These are phyloP conservation scores for Penicillium crustosum DNA, from an alignment of 2,329 filamentous ascomycete species.

Conservation along the genomic window DNA sequence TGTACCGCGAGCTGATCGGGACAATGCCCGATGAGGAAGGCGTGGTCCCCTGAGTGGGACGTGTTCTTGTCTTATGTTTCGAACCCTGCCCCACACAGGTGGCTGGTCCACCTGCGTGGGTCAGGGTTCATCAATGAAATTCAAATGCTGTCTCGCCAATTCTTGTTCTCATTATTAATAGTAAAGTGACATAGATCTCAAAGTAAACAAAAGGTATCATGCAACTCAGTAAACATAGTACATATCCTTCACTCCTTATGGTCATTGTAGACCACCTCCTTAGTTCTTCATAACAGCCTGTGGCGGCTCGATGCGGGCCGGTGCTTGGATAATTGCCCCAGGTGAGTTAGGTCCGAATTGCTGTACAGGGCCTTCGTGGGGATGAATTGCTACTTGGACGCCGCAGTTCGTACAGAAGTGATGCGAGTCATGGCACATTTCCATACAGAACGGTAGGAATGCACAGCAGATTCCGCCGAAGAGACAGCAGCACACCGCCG, in stretches of 20 bases:
- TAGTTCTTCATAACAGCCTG: slow-evolving; percentile 4
- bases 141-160: neutral
- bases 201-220: neutral
- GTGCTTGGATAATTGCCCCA: neutral
- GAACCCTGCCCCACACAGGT: neutral
- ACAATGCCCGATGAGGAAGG: neutral
- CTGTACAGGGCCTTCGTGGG: neutral
- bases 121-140: neutral
- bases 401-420: slow-evolving; percentile 17
- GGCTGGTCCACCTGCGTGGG: neutral
- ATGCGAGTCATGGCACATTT: slow-evolving; percentile 21
- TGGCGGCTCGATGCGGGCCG: neutral
- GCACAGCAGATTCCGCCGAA: slow-evolving; percentile 18
- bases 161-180: neutral
- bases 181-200: neutral
- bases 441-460: slow-evolving; percentile 17
- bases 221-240: neutral
- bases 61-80: neutral
- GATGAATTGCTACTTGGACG: neutral
- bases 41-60: neutral
- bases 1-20: neutral
- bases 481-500: slow-evolving; percentile 15
- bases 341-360: neutral
- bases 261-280: no score
- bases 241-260: neutral